Evolutionary conservation across 2,329 filamentous ascomycete species (phyloP).

Genomic region (Diaporthe vaccinii): DNA sequence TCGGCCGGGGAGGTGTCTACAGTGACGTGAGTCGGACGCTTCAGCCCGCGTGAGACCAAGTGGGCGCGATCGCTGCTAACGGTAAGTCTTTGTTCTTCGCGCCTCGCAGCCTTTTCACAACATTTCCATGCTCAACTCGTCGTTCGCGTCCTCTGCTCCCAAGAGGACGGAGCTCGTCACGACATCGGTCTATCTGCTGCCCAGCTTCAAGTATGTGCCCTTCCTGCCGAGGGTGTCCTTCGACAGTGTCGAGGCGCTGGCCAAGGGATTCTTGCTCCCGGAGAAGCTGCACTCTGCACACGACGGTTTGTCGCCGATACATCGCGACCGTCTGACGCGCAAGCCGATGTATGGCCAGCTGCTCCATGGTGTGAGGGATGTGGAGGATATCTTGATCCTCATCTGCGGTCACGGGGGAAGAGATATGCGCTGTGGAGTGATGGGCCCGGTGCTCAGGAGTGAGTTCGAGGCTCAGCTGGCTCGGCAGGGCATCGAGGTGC

Average conservation of each 20-base stretch:
- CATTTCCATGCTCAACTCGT: conserved; percentile 81
- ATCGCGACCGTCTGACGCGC: conserved; percentile 64
- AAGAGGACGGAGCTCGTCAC: conserved; percentile 62
- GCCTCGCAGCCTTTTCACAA: conserved; percentile 82
- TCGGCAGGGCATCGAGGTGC: conserved; percentile 62
- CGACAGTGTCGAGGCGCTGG: conserved; percentile 67
- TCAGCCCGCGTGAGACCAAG: conserved; percentile 14
- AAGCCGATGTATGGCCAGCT: conserved; percentile 66
- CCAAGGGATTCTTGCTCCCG: conserved; percentile 77
- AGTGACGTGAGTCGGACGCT: conserved; percentile 70
- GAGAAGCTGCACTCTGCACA: conserved; percentile 73
- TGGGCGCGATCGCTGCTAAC: conserved; percentile 47
- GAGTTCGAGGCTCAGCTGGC: conserved; percentile 77
- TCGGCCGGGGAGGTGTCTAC: conserved; percentile 76
- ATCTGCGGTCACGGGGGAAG: conserved; percentile 90
- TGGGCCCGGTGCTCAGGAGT: conserved; percentile 78
- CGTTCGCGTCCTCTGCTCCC: conserved; percentile 73
- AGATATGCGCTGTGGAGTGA: conserved; percentile 84
- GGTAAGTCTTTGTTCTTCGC: conserved; percentile 46
- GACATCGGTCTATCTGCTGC: conserved; percentile 82
- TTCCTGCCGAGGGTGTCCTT: conserved; percentile 74
- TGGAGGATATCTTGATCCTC: conserved; percentile 80
- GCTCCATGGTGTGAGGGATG: conserved; percentile 70
- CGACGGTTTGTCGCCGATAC: conserved; percentile 69
- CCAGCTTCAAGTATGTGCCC: conserved; percentile 85